Base-by-base conservation (phyloP, 2,329 filamentous ascomycete genomes). In the Curvularia hawaiiensis region DNA sequence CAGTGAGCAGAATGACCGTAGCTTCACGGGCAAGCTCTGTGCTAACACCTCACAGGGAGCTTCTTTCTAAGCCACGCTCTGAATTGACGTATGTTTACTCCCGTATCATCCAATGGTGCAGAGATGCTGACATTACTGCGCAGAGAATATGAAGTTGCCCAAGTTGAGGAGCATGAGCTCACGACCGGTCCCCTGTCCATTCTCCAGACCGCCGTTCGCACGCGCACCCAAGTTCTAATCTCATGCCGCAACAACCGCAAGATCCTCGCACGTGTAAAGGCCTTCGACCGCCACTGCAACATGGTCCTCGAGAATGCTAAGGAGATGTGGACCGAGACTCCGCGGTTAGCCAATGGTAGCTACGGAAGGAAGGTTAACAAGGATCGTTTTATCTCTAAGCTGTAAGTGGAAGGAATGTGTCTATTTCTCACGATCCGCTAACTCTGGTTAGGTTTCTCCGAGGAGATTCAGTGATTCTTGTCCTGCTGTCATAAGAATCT, bases 291-390 rank as follows among this genome's bases (percentile, higher is more conserved):
- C 60, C 95, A 99, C 80, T 98, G 93, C 86, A 99, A 99, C 81
- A 98, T 99, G 95, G 91, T 97, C 3, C 83, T 97, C 47, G 92
- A 97, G 83, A 97, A 97, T 68, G 92, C 96, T 43, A 96, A 96
- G 84, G 95, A 99, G 82, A 98, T 99, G 94, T 99, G 95, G 95
- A 97, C 93, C 10, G 95, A 99, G 81, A 95, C 90, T 54, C 92
- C 94, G 48, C 83, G 88, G 60, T 84, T 91, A 72, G 88, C 90
- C 22, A 89, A 88, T 65, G 94, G 94, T 65, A 95, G 94, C 83
- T 93, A 92, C 80, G 93, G 93, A 54, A 84, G 90, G 71, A 88
- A 90, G 44, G 91, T 98, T 62, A 99, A 99, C 82, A 97, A 98
- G 86, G 95, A 99, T 79, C 85, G 95, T 41, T 97, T 97, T 79